These are phyloP conservation scores for Citrullus colocynthis DNA, from an alignment of 306 rosid species.

Conservation along the genomic window DNA sequence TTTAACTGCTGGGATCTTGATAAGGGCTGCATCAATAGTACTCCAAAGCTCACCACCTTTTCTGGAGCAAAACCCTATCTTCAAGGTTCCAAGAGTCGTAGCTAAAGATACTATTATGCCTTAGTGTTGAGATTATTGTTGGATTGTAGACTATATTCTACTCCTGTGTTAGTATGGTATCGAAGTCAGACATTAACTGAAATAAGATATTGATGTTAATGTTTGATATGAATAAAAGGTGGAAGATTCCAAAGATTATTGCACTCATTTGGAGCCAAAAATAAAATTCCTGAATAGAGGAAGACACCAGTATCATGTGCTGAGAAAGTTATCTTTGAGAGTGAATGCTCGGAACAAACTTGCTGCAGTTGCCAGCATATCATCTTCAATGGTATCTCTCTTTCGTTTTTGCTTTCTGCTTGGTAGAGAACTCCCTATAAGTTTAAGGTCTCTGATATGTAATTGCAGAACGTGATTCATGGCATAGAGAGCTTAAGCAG, in stretches of 20 bases:
- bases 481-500: neutral
- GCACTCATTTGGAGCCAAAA: neutral
- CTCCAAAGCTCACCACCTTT: constrained; percentile 67
- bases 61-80: constrained; percentile 68
- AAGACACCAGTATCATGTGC: neutral
- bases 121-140: constrained; percentile 17
- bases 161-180: neutral
- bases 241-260: neutral
- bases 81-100: constrained; percentile 40
- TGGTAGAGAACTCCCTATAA: neutral
- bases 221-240: constrained; percentile 4
- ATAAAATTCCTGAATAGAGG: constrained; percentile 4
- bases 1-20: constrained; percentile 87
- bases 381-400: neutral
- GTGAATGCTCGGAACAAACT: neutral
- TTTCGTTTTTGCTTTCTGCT: neutral
- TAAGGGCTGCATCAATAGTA: constrained; percentile 79
- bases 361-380: neutral
- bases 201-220: neutral
- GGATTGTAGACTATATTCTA: neutral
- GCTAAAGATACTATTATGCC: constrained; percentile 29
- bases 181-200: neutral
- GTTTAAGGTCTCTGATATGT: neutral
- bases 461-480: neutral
- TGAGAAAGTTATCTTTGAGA: neutral